phyloP scores from a whole-genome alignment of 2,329 filamentous ascomycete species.

The Sclerotinia spermophila region DNA sequence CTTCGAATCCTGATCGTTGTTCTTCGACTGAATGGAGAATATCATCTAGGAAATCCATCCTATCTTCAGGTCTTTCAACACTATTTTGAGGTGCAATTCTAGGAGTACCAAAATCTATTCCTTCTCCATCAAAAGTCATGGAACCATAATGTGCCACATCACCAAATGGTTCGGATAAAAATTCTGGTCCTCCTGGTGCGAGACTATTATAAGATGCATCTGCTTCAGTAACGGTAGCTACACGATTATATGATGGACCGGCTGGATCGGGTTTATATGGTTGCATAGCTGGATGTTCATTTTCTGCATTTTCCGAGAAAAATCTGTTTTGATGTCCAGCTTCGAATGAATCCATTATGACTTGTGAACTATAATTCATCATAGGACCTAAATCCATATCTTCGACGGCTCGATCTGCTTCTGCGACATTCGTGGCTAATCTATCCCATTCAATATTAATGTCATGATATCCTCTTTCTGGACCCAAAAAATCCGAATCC shows the following conservation, averaged over 20 bases:
- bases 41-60: neutral
- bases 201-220: slow-evolving; percentile 1
- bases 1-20: neutral
- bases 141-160: neutral
- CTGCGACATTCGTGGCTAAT: neutral
- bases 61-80: neutral
- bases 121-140: neutral
- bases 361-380: neutral
- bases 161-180: neutral
- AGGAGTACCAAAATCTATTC: too few relatives aligned
- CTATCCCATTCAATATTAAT: neutral
- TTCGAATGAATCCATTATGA: neutral
- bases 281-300: neutral
- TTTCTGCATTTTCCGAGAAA: neutral
- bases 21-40: neutral
- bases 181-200: neutral
- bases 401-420: neutral
- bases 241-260: neutral
- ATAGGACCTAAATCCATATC: neutral
- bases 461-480: neutral
- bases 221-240: neutral
- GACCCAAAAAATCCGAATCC: neutral
- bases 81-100: neutral
- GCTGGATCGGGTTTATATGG: neutral
- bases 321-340: neutral